Evolutionary conservation across 305 asterid species (phyloP).

Genomic region (Fraxinus greggii): DNA sequence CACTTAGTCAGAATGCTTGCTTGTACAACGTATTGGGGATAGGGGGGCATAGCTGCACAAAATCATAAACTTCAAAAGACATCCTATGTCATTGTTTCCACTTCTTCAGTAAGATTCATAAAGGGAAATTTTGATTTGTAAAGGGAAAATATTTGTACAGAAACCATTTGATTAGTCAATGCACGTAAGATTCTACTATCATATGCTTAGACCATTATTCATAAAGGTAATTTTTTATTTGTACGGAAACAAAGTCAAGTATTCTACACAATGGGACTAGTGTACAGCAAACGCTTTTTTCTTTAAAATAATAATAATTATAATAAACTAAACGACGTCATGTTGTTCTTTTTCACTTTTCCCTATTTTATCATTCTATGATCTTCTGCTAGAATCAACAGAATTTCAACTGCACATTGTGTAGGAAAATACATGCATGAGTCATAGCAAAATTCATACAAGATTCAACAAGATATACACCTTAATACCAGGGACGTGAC

Average conservation of each 20-base stretch:
- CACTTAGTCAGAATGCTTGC: not conserved
- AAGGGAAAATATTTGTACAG: not conserved
- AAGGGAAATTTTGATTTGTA: not conserved
- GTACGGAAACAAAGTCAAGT: not conserved
- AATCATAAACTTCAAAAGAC: not conserved
- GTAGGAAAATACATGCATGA: not conserved
- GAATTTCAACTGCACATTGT: not conserved
- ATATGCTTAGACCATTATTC: conserved; percentile 5
- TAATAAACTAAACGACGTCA: not conserved
- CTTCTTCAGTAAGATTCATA: not conserved
- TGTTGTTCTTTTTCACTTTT: not conserved
- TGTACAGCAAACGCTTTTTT: not conserved
- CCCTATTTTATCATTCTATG: not conserved
- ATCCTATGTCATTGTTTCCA: not conserved
- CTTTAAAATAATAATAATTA: not conserved
- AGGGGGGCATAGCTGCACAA: not conserved
- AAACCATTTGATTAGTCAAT: not conserved
- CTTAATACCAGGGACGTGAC: conserved; percentile 98
- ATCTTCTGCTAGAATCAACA: not conserved
- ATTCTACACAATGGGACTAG: not conserved
- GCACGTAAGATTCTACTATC: not conserved
- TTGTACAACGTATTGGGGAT: not conserved
- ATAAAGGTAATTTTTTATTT: not conserved
- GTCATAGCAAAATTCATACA: not conserved
- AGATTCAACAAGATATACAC: conserved; percentile 31